These are phyloP conservation scores for Metahyphopichia silvanorum DNA, from an alignment of 805 yeast genomes.

Conservation along the genomic window DNA sequence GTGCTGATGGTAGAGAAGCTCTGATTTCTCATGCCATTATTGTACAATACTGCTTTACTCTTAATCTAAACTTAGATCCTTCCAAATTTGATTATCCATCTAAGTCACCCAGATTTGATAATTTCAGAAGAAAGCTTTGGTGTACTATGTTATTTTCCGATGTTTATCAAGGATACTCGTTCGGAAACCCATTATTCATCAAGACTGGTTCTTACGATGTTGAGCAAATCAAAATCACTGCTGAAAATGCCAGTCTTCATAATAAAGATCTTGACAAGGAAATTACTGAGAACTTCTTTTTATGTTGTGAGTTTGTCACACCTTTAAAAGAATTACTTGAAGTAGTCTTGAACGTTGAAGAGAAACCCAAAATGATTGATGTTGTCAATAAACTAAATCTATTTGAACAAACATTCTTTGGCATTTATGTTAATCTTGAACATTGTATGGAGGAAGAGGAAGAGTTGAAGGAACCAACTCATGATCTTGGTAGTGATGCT, in stretches of 20 bases:
- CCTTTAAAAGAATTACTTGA: conserved; percentile 29
- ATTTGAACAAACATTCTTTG: conserved; percentile 21
- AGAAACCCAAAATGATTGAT: conserved; percentile 27
- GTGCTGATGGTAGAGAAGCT: conserved; percentile 54
- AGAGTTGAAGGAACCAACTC: conserved; percentile 1
- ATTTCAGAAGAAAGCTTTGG: conserved; percentile 57
- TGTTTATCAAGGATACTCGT: conserved; percentile 34
- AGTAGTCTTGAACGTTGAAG: conserved; percentile 32
- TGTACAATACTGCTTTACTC: conserved; percentile 61
- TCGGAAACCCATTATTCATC: conserved; percentile 43
- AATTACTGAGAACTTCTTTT: conserved; percentile 15
- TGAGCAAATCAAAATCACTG: conserved; percentile 31
- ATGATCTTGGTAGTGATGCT: too few relatives aligned
- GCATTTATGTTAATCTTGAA: background rate
- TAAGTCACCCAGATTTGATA: conserved; percentile 37
- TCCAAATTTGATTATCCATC: conserved; percentile 39
- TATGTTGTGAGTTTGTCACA: conserved; percentile 18
- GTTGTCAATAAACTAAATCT: conserved; percentile 25
- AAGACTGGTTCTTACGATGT: conserved; percentile 43
- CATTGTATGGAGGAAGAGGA: conserved; percentile 3
- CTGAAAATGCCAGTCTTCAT: conserved; percentile 23
- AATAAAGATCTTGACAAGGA: conserved; percentile 37
- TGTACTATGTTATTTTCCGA: conserved; percentile 43
- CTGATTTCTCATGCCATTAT: conserved; percentile 55
- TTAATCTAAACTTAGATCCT: conserved; percentile 71